A percentile compares a stretch with the other conserved stretches of the same genome.
phyloP scores from a whole-genome alignment of 2,329 filamentous ascomycete genomes.

The Daldinia eschscholtzii region DNA sequence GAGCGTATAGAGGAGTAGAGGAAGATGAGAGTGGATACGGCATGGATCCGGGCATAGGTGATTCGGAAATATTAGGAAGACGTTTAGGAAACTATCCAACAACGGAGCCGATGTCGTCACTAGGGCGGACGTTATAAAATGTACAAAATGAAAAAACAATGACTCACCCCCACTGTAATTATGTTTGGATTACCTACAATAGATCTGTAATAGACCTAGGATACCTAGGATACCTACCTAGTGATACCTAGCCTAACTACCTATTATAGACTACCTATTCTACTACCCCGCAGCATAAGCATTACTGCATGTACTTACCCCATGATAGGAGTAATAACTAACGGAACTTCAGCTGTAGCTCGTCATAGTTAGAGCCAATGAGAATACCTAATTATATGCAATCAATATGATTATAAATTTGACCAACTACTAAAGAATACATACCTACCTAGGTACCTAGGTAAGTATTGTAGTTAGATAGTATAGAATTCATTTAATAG shows the following conservation, averaged over 20 bases:
- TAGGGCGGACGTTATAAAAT: neutral
- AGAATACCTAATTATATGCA: neutral
- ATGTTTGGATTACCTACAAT: neutral
- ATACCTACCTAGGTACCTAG: neutral
- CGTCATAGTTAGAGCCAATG: neutral
- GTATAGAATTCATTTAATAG: neutral
- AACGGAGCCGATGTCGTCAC: constrained; percentile 6
- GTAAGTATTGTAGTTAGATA: neutral
- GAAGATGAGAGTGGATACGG: neutral
- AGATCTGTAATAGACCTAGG: neutral
- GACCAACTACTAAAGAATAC: neutral
- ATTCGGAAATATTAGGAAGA: constrained; percentile 14
- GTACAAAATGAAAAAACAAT: neutral
- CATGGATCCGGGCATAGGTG: neutral
- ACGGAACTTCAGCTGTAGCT: neutral
- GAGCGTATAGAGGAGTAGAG: neutral
- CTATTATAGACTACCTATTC: neutral
- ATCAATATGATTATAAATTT: constrained; percentile 13
- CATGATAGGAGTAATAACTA: constrained; percentile 9
- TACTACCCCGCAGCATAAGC: constrained; percentile 34
- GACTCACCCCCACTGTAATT: constrained; percentile 3
- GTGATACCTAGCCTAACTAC: neutral
- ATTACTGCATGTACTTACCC: constrained; percentile 1
- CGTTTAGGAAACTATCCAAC: constrained; percentile 1
- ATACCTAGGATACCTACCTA: constrained; percentile 23